Percentiles rank a stretch among this genome's conserved stretches.
phyloP scores from a whole-genome alignment of 306 rosid genomes.

The Arachis stenosperma region DNA sequence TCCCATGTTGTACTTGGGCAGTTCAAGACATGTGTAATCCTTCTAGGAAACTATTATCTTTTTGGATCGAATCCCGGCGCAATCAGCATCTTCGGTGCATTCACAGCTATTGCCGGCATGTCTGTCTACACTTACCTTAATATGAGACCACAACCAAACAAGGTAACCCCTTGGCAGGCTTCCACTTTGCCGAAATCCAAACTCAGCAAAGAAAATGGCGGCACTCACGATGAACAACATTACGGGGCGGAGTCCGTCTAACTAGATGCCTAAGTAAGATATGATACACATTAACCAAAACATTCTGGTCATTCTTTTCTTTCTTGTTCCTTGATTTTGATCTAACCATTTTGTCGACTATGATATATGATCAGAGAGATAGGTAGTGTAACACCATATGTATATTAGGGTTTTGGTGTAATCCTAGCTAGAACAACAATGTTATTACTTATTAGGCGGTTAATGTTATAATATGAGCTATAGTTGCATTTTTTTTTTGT shows the following conservation, averaged over 20 bases:
- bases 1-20: constrained; percentile 96
- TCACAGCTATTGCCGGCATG: constrained; percentile 85
- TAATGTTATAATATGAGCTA: constrained; percentile 19
- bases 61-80: constrained; percentile 85
- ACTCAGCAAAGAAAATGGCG: constrained; percentile 77
- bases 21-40: constrained; percentile 93
- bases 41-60: constrained; percentile 83
- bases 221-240: constrained; percentile 57
- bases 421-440: constrained; percentile 27
- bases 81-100: constrained; percentile 82
- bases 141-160: constrained; percentile 60
- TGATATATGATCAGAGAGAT: constrained; percentile 19
- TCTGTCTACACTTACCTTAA: constrained; percentile 86
- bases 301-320: constrained; percentile 17
- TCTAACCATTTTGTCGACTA: constrained; percentile 43
- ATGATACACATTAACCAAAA: constrained; percentile 41
- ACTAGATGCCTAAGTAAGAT: constrained; percentile 28
- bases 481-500: constrained; percentile 37
- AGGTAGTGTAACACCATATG: constrained; percentile 25
- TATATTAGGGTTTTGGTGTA: constrained; percentile 45
- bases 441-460: neutral
- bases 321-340: constrained; percentile 34
- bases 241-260: constrained; percentile 77
- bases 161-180: constrained; percentile 59
- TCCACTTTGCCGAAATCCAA: constrained; percentile 71